A percentile compares a stretch with the other conserved stretches of the same genome.
Conservation (phyloP, 352 stramenopile genomes). For the Globisporangium cederbergense region DNA sequence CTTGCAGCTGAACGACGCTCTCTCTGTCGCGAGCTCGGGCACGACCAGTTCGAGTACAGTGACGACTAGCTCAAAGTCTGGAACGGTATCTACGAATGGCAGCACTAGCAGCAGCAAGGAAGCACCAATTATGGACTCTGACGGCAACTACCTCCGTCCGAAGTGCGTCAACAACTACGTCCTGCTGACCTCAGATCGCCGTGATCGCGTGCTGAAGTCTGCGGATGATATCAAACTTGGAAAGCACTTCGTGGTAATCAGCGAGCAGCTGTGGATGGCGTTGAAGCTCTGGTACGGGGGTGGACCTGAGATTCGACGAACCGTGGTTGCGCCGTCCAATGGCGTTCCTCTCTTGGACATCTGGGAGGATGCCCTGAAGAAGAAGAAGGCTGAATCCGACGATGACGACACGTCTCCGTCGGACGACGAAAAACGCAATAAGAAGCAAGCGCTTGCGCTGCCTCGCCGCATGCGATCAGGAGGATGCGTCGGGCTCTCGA, state of each 20-base stretch:
- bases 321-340: constrained; percentile 65
- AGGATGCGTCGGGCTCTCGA: constrained; percentile 77
- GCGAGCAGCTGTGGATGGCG: constrained; percentile 85
- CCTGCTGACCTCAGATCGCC: constrained; percentile 65
- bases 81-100: constrained; percentile 25
- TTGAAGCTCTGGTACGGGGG: constrained; percentile 92
- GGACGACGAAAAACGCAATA: constrained; percentile 51
- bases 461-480: constrained; percentile 73
- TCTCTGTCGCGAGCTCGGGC: constrained; percentile 31
- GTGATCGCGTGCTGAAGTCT: constrained; percentile 63
- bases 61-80: constrained; percentile 11
- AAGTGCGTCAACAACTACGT: constrained; percentile 85
- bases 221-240: constrained; percentile 74
- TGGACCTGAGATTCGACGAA: constrained; percentile 80
- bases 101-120: constrained; percentile 41
- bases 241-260: constrained; percentile 86
- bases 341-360: constrained; percentile 73
- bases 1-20: constrained; percentile 28
- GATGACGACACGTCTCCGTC: constrained; percentile 43
- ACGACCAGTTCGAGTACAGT: constrained; percentile 16
- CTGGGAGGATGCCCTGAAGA: constrained; percentile 66
- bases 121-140: constrained; percentile 66
- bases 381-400: constrained; percentile 53
- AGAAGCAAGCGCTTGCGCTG: constrained; percentile 53
- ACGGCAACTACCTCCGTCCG: constrained; percentile 76